Conservation (phyloP, 2,329 filamentous ascomycete species). For the Helotiales sp. region DNA sequence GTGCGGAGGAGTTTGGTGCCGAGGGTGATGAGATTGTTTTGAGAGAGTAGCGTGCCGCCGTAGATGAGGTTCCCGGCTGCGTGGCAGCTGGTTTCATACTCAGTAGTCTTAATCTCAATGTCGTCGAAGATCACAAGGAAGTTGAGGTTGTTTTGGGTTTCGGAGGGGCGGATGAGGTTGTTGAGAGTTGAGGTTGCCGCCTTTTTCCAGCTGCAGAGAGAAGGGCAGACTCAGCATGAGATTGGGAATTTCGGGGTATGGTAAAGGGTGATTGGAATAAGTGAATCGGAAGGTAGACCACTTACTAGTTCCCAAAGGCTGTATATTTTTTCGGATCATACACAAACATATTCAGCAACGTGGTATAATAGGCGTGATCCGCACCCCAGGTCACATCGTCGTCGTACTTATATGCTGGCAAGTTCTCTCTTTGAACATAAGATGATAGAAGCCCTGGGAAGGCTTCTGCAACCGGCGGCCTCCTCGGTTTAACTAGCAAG, state of each 20-base stretch:
- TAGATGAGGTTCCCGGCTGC: neutral
- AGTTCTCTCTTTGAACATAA: neutral
- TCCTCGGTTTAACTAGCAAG: neutral
- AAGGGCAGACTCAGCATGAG: neutral
- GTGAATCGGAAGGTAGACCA: neutral
- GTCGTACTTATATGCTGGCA: neutral
- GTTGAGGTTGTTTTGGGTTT: neutral
- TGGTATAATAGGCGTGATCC: neutral
- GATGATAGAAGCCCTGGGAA: neutral
- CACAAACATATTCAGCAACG: neutral
- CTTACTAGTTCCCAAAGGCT: neutral
- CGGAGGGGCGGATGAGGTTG: neutral
- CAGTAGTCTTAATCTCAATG: neutral
- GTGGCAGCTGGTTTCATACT: neutral
- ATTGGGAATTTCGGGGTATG: neutral
- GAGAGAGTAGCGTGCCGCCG: neutral
- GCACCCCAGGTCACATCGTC: neutral
- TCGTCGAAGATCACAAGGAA: neutral
- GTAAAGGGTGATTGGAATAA: neutral
- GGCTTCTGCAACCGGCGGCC: neutral
- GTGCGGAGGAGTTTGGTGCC: neutral
- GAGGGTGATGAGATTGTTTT: neutral
- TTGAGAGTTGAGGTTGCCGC: neutral
- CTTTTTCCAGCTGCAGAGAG: neutral
- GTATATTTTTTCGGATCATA: neutral